Evolutionary conservation across 495 filamentous ascomycete species (phyloP).

Genomic region (Penicillium silybi): DNA sequence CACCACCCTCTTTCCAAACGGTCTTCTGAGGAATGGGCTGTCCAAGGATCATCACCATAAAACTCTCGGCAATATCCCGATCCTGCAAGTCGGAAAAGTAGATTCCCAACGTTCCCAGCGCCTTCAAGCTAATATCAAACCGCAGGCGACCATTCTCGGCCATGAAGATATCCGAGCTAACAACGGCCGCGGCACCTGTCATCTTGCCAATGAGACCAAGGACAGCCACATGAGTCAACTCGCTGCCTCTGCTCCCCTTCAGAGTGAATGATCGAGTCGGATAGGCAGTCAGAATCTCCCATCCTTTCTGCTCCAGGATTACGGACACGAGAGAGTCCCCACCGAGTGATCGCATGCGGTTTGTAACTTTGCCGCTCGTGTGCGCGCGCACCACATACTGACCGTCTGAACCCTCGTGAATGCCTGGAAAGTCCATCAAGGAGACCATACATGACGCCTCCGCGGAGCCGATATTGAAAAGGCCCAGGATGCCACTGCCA

Average conservation of each 20-base stretch:
- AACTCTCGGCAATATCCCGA: slow-evolving; percentile 56
- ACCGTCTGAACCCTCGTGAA: slow-evolving; percentile 31
- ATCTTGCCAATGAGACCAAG: slow-evolving; percentile 85
- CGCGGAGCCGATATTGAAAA: slow-evolving; percentile 71
- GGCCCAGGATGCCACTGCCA: slow-evolving; percentile 71
- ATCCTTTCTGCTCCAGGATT: slow-evolving; percentile 58
- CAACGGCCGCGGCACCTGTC: slow-evolving; percentile 78
- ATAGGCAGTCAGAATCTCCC: slow-evolving; percentile 78
- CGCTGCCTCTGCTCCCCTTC: slow-evolving; percentile 12
- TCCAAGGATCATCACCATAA: slow-evolving; percentile 75
- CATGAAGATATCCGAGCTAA: slow-evolving; percentile 52
- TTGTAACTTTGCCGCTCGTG: slow-evolving; percentile 59
- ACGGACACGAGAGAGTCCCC: slow-evolving; percentile 50
- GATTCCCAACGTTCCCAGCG: slow-evolving; percentile 71
- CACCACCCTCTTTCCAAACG: slow-evolving; percentile 53
- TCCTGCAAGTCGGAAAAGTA: slow-evolving; percentile 61
- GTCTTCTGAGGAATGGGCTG: slow-evolving; percentile 62
- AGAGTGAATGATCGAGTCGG: slow-evolving; percentile 56
- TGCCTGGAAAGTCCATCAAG: slow-evolving; percentile 68
- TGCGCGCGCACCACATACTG: slow-evolving; percentile 73
- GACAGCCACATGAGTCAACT: slow-evolving; percentile 51
- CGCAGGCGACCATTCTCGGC: slow-evolving; percentile 57
- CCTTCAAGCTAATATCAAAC: slow-evolving; percentile 68
- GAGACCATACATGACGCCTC: slow-evolving; percentile 61
- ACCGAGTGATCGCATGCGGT: slow-evolving; percentile 36